Conservation (phyloP, 768 basidiomycete genomes). For the Amanita pallidorosea region DNA sequence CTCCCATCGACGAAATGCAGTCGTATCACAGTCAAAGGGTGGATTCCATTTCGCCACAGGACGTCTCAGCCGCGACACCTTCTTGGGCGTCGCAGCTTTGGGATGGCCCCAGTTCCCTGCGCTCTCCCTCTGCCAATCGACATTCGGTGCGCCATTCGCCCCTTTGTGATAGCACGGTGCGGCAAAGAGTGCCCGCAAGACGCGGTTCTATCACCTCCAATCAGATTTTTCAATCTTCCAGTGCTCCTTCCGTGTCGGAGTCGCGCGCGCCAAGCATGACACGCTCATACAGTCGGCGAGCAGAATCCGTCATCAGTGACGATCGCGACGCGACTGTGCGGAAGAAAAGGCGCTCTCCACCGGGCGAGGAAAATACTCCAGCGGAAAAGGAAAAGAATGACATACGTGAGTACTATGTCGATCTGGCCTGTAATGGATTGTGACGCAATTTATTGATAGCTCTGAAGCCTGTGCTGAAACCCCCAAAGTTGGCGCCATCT, state of each 20-base stretch:
- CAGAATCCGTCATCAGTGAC: slow-evolving; percentile 51
- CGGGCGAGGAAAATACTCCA: slow-evolving; percentile 24
- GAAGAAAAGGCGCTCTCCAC: slow-evolving; percentile 37
- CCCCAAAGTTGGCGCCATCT: slow-evolving; percentile 86
- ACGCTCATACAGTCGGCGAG: slow-evolving; percentile 54
- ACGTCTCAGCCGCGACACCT: slow-evolving; percentile 48
- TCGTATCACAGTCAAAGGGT: slow-evolving; percentile 28
- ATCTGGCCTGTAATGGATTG: background rate
- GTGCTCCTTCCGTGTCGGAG: slow-evolving; percentile 52
- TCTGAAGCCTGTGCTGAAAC: slow-evolving; percentile 69
- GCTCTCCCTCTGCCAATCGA: slow-evolving; percentile 32
- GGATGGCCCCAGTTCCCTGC: slow-evolving; percentile 36
- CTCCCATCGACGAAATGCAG: slow-evolving; percentile 37
- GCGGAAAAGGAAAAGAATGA: slow-evolving; percentile 30
- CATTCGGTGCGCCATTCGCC: slow-evolving; percentile 39
- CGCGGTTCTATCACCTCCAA: slow-evolving; percentile 37
- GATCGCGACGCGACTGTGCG: slow-evolving; percentile 71
- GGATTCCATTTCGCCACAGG: slow-evolving; percentile 50
- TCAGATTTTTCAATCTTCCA: slow-evolving; percentile 58
- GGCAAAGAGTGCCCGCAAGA: slow-evolving; percentile 29
- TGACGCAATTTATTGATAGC: slow-evolving; percentile 25
- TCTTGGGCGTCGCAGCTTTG: slow-evolving; percentile 61
- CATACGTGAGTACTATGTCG: slow-evolving; percentile 29
- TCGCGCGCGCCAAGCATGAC: slow-evolving; percentile 35
- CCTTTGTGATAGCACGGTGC: slow-evolving; percentile 28